Percentiles rank a stretch among this genome's conserved stretches.
Evolutionary conservation across 1,284 basidiomycete species (phyloP).

Genomic region (Irpex sp.): DNA sequence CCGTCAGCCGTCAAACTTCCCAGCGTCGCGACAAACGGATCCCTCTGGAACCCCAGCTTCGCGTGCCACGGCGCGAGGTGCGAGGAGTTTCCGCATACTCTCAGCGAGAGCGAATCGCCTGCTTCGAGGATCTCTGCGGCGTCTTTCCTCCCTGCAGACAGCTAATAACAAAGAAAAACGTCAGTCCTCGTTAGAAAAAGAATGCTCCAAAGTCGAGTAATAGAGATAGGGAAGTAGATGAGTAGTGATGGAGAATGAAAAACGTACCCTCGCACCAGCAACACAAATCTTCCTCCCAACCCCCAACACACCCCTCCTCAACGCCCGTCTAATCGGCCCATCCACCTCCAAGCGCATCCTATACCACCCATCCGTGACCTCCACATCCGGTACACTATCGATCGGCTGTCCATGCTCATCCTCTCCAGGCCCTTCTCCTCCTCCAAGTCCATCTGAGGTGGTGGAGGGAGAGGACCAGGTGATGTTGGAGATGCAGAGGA

Average conservation of each 20-base stretch:
- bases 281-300: slow-evolving; percentile 85
- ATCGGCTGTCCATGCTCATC: slow-evolving; percentile 38
- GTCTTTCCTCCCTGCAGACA: slow-evolving; percentile 70
- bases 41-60: slow-evolving; percentile 73
- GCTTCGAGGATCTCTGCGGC: slow-evolving; percentile 84
- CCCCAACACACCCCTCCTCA: slow-evolving; percentile 60
- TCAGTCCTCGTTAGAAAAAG: too few relatives aligned
- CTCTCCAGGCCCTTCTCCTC: neutral
- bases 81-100: slow-evolving; percentile 81
- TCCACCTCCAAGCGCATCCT: slow-evolving; percentile 78
- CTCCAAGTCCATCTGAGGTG: too few relatives aligned
- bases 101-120: slow-evolving; percentile 63
- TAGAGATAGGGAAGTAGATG: too few relatives aligned
- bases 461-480: slow-evolving; percentile 30
- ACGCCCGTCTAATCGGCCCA: slow-evolving; percentile 66
- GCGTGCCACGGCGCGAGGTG: slow-evolving; percentile 87
- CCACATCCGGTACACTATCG: slow-evolving; percentile 54
- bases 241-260: too few relatives aligned
- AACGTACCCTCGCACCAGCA: slow-evolving; percentile 72
- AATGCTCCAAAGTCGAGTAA: too few relatives aligned
- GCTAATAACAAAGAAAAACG: slow-evolving; percentile 48
- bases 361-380: slow-evolving; percentile 98
- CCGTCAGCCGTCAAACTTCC: slow-evolving; percentile 82
- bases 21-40: slow-evolving; percentile 71
- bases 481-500: slow-evolving; percentile 81